phyloP scores from a whole-genome alignment of 192 early-diverging fungal species.

The Diversispora epigaea region DNA sequence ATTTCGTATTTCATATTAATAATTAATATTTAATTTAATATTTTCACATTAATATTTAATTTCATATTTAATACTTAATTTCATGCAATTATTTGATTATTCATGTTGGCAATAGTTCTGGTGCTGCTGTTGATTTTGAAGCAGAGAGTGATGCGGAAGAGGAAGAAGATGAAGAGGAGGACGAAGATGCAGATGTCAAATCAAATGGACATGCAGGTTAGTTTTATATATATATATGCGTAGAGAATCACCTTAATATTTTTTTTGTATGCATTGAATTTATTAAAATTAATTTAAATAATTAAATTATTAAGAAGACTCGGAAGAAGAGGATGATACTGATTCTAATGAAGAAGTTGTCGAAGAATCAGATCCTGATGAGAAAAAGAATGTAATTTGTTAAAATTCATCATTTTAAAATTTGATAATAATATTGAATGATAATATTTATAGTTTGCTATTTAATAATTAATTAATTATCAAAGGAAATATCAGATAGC shows the following conservation, averaged over 20 bases:
- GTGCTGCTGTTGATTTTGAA: slow-evolving; percentile 13
- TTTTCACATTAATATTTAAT: no score
- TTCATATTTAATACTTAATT: background rate
- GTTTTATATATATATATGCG: background rate
- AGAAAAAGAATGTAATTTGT: no score
- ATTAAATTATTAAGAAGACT: no score
- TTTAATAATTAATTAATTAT: background rate
- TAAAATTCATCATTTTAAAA: background rate
- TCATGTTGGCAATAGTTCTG: background rate
- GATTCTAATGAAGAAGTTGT: no score
- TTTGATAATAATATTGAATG: background rate
- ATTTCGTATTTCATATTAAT: no score
- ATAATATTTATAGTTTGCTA: no score
- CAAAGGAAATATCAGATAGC: slow-evolving; percentile 23
- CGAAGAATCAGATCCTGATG: no score
- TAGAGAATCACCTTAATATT: no score
- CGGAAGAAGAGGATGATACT: no score
- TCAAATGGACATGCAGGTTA: slow-evolving; percentile 22
- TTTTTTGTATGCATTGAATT: no score
- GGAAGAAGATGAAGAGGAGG: background rate
- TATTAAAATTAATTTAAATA: no score
- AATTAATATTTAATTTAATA: no score
- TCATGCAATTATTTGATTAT: background rate
- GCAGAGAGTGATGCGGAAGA: slow-evolving; percentile 13
- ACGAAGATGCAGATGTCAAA: background rate